Base-by-base conservation (phyloP, 345 rosid species). In the Rhodomyrtus tomentosa region DNA sequence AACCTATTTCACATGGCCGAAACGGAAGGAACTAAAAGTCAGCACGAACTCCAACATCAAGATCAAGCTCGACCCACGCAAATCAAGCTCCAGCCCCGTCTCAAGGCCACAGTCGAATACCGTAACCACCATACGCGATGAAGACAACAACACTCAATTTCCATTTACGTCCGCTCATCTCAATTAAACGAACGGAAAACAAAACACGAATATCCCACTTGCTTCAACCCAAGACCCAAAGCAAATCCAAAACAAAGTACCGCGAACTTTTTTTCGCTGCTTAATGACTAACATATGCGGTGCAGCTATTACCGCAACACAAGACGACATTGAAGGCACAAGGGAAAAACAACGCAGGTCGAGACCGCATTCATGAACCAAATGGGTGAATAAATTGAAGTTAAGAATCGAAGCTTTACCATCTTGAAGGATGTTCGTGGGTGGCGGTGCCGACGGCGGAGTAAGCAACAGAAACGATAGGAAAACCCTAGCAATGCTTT, bases 1-100 rank as follows among this genome's bases (percentile, higher is more conserved):
- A 88, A 92, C 96, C 93, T 91, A 82, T 68, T 1, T 32, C 76
- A 36, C 53, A 10, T 11, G 18, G 4, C 52, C 29, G 0, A 55
- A 76, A 40, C 36, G 22, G 4, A 50, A 76, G 8, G 15, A 45
- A 54, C 38, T 7, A 21, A 68, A 68, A 32, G 76, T 68, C 76
- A 68, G 76, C 76, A 32, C 24, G 24, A 68, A 4, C 45, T 18
- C 76, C 76, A 0, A 4, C 24, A 8, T 62, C 24, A 0, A 62
- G 76, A 62, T 32, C 42, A 32, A 18, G 42, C 42, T 62, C 76
- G 8, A 36, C 42, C 15, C 22, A 32, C 24, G 76, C 45, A 32
- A 32, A 24, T 11, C 18, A 68, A 32, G 42, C 76, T 68, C 76
- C 76, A 68, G 76, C 76, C 2, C 5, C 74, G 1, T 16, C 76